Conservation (phyloP, 2,329 filamentous ascomycete genomes). For the Cladosporium sp. region DNA sequence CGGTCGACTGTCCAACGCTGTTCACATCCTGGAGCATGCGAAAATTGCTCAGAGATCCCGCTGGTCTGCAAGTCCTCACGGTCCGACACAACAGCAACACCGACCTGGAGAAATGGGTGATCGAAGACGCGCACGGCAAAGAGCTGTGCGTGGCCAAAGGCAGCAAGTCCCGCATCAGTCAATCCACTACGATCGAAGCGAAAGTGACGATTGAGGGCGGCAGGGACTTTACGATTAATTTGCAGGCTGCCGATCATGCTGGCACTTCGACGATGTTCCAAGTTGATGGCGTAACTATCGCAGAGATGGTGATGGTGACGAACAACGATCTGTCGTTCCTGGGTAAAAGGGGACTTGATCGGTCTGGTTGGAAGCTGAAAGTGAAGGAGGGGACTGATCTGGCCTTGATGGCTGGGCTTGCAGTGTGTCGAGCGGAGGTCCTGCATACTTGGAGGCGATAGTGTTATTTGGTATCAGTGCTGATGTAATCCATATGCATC, state of each 20-base stretch:
- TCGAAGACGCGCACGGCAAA: not conserved
- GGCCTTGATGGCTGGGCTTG: not conserved
- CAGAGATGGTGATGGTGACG: not conserved
- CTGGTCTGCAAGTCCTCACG: not conserved
- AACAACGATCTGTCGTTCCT: not conserved
- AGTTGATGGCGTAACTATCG: not conserved
- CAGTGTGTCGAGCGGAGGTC: constrained; percentile 1
- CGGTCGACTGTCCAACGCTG: not conserved
- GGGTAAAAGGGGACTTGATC: not conserved
- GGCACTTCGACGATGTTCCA: not conserved
- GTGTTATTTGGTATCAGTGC: not conserved
- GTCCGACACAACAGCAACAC: not conserved
- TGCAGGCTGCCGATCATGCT: not conserved
- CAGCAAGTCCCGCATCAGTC: not conserved
- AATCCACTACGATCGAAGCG: not conserved
- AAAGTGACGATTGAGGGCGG: not conserved
- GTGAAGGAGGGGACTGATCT: not conserved
- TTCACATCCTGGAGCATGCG: not conserved
- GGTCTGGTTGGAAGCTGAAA: not conserved
- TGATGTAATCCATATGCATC: too few species aligned
- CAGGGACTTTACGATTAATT: not conserved
- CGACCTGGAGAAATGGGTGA: not conserved
- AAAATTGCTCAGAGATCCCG: not conserved
- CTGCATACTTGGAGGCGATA: not conserved
- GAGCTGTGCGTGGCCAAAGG: not conserved